Evolutionary conservation across 2,329 filamentous ascomycete genomes (phyloP).

Genomic region (Pleomassaria siparia): DNA sequence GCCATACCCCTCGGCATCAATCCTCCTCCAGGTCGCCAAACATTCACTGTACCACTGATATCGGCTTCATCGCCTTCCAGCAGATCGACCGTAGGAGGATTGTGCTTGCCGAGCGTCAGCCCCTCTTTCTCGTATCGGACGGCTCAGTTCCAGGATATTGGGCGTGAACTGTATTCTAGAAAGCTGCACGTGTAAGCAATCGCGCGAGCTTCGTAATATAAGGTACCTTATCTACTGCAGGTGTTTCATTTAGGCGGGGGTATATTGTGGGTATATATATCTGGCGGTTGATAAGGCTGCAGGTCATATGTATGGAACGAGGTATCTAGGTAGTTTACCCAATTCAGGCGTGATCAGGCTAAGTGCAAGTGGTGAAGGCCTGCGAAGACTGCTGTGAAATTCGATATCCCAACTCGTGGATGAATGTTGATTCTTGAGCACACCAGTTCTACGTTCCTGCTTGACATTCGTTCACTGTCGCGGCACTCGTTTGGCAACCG

Average conservation of each 20-base stretch:
- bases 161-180: neutral
- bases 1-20: neutral
- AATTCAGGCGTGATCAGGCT: neutral
- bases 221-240: constrained; percentile 6
- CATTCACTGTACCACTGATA: neutral
- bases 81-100: neutral
- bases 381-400: neutral
- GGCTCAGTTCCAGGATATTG: neutral
- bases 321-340: constrained; percentile 3
- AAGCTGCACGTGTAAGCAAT: neutral
- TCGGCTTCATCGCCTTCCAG: neutral
- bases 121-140: neutral
- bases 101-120: neutral
- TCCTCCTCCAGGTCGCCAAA: neutral
- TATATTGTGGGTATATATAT: constrained; percentile 2
- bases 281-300: neutral
- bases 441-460: neutral
- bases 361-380: neutral
- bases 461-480: neutral
- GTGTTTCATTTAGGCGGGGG: constrained; percentile 7
- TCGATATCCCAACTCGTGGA: constrained; percentile 2
- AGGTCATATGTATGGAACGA: neutral
- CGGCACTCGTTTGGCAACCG: neutral
- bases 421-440: constrained; percentile 1
- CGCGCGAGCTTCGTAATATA: neutral